phyloP scores from a whole-genome alignment of 2,329 filamentous ascomycete genomes.

The Mycocentrospora acerina region DNA sequence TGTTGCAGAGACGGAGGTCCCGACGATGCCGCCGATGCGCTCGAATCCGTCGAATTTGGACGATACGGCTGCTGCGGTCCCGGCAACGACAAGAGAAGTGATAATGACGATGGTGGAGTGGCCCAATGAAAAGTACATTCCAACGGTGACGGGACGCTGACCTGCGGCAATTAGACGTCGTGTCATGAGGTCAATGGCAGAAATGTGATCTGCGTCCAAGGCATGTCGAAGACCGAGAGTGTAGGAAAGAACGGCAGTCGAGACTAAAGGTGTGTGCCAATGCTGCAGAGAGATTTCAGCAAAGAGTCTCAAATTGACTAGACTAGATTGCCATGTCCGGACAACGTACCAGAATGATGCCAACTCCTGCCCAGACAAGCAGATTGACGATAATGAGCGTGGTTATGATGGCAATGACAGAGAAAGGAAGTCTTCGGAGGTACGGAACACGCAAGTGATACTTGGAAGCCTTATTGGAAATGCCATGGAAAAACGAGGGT shows the following conservation, averaged over 20 bases:
- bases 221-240: slow-evolving; percentile 89
- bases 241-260: slow-evolving; percentile 81
- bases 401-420: slow-evolving; percentile 59
- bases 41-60: slow-evolving; percentile 79
- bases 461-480: slow-evolving; percentile 41
- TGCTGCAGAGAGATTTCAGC: slow-evolving; percentile 19
- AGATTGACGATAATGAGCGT: slow-evolving; percentile 57
- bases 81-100: slow-evolving; percentile 89
- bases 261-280: slow-evolving; percentile 62
- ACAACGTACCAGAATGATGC: slow-evolving; percentile 55
- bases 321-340: not conserved
- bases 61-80: slow-evolving; percentile 80
- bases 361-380: slow-evolving; percentile 60
- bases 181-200: slow-evolving; percentile 93
- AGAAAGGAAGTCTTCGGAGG: slow-evolving; percentile 57
- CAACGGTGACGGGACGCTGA: slow-evolving; percentile 85
- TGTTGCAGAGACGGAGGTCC: slow-evolving; percentile 79
- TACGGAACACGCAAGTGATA: slow-evolving; percentile 58
- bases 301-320: not conserved
- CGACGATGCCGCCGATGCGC: slow-evolving; percentile 82
- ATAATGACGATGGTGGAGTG: slow-evolving; percentile 91
- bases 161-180: slow-evolving; percentile 82
- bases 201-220: slow-evolving; percentile 94
- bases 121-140: slow-evolving; percentile 90
- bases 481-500: slow-evolving; percentile 21